Evolutionary conservation across 192 early-diverging fungal species (phyloP).

Genomic region (Linnemannia exigua): DNA sequence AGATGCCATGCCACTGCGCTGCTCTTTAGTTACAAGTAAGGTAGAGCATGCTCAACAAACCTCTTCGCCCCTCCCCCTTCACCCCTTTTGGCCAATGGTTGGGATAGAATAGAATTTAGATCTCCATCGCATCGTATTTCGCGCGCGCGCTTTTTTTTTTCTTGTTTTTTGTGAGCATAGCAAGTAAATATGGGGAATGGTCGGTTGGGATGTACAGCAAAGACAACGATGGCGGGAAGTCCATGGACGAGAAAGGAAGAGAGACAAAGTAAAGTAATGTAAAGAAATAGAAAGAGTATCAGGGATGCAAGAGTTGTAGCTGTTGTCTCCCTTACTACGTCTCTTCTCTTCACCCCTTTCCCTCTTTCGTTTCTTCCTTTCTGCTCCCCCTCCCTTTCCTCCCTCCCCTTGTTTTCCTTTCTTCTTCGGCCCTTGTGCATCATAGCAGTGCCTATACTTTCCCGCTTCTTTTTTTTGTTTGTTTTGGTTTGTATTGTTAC

Average conservation of each 20-base stretch:
- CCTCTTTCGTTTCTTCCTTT: neutral
- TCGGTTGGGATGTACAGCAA: neutral
- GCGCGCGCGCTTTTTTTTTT: neutral
- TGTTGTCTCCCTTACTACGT: too few relatives aligned
- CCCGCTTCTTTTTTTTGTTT: slow-evolving; percentile 6
- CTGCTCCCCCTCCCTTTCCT: neutral
- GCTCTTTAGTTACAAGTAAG: too few relatives aligned
- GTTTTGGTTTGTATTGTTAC: slow-evolving; percentile 1
- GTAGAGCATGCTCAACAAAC: too few relatives aligned
- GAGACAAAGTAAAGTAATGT: neutral
- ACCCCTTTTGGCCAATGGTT: neutral
- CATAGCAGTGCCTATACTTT: neutral
- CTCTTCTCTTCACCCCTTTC: neutral
- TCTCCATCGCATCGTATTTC: slow-evolving; percentile 7
- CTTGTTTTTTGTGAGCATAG: slow-evolving; percentile 6
- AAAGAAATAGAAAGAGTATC: neutral
- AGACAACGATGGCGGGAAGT: neutral
- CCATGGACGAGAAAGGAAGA: neutral
- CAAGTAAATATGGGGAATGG: neutral
- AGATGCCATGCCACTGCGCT: neutral
- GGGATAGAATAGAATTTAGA: neutral
- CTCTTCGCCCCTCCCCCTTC: slow-evolving; percentile 2
- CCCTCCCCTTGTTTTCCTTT: neutral
- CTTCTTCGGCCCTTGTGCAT: neutral
- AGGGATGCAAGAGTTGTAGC: too few relatives aligned